These are phyloP conservation scores for Pestalotiopsis fici DNA, from an alignment of 2,329 filamentous ascomycete genomes.

Conservation along the genomic window DNA sequence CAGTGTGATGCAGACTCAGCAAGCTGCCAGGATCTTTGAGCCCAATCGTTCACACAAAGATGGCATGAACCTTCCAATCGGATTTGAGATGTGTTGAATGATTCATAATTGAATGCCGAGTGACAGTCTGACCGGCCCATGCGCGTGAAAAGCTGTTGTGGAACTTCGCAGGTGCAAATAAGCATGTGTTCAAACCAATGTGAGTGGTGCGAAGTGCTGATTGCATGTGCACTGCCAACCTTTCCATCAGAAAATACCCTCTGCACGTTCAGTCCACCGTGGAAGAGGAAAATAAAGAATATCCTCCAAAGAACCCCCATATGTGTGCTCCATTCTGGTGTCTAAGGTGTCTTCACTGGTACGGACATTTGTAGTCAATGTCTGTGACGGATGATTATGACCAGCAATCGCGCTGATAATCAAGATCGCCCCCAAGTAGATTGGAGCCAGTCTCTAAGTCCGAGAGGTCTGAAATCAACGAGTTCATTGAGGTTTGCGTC, in stretches of 20 bases:
- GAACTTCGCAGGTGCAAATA: background rate
- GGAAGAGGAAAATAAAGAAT: background rate
- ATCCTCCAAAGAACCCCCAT: background rate
- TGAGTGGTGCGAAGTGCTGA: constrained; percentile 1
- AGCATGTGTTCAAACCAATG: background rate
- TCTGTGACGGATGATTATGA: too few relatives aligned
- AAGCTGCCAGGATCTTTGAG: background rate
- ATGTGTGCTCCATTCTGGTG: background rate
- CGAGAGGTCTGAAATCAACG: constrained; percentile 47
- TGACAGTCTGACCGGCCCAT: background rate
- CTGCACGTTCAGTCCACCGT: background rate
- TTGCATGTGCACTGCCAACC: constrained; percentile 1
- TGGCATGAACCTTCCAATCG: background rate
- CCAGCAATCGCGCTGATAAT: background rate
- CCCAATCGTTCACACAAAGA: background rate
- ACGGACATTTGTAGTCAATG: background rate
- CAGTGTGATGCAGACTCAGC: background rate
- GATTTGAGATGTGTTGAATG: background rate
- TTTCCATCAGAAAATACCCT: background rate
- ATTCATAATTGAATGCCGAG: background rate
- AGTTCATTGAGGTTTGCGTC: constrained; percentile 59
- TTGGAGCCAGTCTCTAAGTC: constrained; percentile 57
- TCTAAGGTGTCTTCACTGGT: background rate
- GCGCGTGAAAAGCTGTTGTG: background rate
- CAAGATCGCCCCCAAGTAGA: constrained; percentile 39